Conservation (phyloP, 768 basidiomycete genomes). For the Boletus reticuloceps region DNA sequence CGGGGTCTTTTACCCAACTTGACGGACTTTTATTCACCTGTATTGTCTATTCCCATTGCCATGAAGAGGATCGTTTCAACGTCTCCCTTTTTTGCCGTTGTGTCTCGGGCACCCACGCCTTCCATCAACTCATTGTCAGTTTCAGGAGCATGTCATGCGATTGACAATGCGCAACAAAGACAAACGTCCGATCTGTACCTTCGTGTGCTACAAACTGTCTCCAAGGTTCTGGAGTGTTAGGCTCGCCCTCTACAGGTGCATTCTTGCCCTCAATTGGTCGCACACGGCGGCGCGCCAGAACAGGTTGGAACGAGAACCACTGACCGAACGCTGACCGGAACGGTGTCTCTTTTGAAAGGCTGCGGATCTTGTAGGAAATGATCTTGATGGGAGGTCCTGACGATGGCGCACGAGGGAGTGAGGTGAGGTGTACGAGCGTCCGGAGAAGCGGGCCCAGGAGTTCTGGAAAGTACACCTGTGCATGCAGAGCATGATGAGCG, state of each 20-base stretch:
- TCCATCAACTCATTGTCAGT: constrained; percentile 54
- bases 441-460: constrained; percentile 75
- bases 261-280: too few relatives aligned
- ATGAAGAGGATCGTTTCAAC: constrained; percentile 61
- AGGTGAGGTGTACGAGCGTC: constrained; percentile 70
- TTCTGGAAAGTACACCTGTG: constrained; percentile 82
- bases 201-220: constrained; percentile 43
- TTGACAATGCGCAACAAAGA: constrained; percentile 63
- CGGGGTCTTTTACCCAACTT: neutral
- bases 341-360: constrained; percentile 63
- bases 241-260: neutral
- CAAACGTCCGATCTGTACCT: constrained; percentile 42
- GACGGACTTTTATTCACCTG: neutral
- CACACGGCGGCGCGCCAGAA: constrained; percentile 33
- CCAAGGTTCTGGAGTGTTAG: constrained; percentile 28
- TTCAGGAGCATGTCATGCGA: constrained; percentile 51
- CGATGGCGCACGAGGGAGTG: constrained; percentile 38
- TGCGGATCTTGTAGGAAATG: constrained; percentile 77
- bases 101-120: constrained; percentile 53
- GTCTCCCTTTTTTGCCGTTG: constrained; percentile 48
- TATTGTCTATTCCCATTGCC: constrained; percentile 22
- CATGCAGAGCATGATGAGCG: neutral
- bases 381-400: constrained; percentile 33
- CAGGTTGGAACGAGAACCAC: constrained; percentile 65
- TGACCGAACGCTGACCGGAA: constrained; percentile 83